Evolutionary conservation across 2,329 filamentous ascomycete genomes (phyloP).

Genomic region (Fusarium tjaetaba): DNA sequence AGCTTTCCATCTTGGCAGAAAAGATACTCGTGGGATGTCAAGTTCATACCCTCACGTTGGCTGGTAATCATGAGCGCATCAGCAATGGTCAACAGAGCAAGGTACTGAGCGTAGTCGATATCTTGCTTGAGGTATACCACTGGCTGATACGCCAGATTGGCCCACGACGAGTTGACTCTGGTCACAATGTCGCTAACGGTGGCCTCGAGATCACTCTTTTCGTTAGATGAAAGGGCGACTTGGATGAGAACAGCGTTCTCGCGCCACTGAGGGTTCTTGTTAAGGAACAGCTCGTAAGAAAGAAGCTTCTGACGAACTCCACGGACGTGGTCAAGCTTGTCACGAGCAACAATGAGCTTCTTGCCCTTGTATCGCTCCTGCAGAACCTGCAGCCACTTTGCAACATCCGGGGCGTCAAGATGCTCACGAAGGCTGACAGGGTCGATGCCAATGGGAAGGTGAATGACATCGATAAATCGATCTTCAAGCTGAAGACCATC

Average conservation of each 20-base stretch:
- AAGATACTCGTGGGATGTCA: slow-evolving; percentile 93
- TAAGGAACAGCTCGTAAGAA: slow-evolving; percentile 91
- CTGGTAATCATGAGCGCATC: slow-evolving; percentile 95
- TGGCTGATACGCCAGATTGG: slow-evolving; percentile 90
- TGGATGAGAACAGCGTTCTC: slow-evolving; percentile 92
- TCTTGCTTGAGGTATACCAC: slow-evolving; percentile 95
- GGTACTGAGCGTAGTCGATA: slow-evolving; percentile 89
- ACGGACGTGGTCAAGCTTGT: slow-evolving; percentile 92
- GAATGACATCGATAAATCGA: slow-evolving; percentile 89
- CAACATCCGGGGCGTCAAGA: slow-evolving; percentile 77
- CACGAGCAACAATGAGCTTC: slow-evolving; percentile 88
- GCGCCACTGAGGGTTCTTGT: slow-evolving; percentile 90
- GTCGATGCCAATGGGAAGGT: slow-evolving; percentile 90
- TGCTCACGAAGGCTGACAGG: slow-evolving; percentile 77
- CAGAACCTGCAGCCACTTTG: slow-evolving; percentile 82
- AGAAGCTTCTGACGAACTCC: slow-evolving; percentile 94
- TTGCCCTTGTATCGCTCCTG: slow-evolving; percentile 87
- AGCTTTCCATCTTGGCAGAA: slow-evolving; percentile 88
- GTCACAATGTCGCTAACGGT: slow-evolving; percentile 94
- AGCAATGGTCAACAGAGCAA: slow-evolving; percentile 89
- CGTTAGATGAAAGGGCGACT: slow-evolving; percentile 89
- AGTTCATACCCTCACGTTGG: slow-evolving; percentile 95
- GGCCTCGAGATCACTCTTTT: slow-evolving; percentile 87
- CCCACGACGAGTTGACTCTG: slow-evolving; percentile 90
- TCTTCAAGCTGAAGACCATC: slow-evolving; percentile 92